These are phyloP conservation scores for Ogataea hybrid DNA, from an alignment of 1,139 yeast genomes.

Conservation along the genomic window DNA sequence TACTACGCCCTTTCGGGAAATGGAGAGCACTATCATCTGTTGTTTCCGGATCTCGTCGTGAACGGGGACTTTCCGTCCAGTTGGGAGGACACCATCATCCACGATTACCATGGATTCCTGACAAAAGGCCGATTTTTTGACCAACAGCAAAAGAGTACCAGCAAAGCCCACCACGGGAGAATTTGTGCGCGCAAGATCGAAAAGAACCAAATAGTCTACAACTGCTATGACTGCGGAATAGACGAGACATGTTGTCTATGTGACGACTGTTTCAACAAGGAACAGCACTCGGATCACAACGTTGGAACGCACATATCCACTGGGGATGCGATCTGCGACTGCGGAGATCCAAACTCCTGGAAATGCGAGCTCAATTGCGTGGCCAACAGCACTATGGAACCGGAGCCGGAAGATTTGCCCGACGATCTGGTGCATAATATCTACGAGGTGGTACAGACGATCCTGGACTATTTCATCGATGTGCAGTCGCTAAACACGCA, in stretches of 20 bases:
- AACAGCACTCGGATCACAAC: conserved; percentile 64
- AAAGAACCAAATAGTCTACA: conserved; percentile 60
- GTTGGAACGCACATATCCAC: conserved; percentile 52
- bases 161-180: conserved; percentile 42
- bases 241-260: conserved; percentile 79
- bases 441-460: conserved; percentile 35
- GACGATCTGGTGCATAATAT: conserved; percentile 26
- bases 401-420: conserved; percentile 17
- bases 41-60: conserved; percentile 20
- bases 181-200: conserved; percentile 64
- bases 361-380: conserved; percentile 52
- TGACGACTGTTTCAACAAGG: conserved; percentile 62
- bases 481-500: conserved; percentile 32
- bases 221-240: conserved; percentile 66
- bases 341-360: conserved; percentile 91
- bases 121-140: conserved; percentile 23
- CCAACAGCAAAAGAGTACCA: conserved; percentile 16
- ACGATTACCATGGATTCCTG: conserved; percentile 14
- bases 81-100: conserved; percentile 21
- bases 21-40: conserved; percentile 16
- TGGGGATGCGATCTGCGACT: conserved; percentile 75
- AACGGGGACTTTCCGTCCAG: conserved; percentile 21
- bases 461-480: conserved; percentile 50
- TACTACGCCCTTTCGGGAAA: conserved; percentile 24
- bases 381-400: conserved; percentile 23